phyloP scores from a whole-genome alignment of 352 stramenopile species.

The Phytophthora sojae region DNA sequence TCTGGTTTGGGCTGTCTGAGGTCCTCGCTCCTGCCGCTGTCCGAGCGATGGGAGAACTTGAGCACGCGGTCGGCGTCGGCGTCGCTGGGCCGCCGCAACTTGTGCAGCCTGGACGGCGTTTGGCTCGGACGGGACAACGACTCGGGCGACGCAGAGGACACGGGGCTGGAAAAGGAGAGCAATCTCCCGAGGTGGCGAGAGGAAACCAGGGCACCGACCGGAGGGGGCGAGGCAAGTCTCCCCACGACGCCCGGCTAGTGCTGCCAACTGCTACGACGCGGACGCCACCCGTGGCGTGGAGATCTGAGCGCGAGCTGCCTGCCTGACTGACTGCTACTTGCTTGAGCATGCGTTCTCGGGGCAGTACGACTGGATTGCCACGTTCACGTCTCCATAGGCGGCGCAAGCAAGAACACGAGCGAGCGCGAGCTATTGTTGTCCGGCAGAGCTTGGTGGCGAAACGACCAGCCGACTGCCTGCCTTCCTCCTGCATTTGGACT shows the following conservation, averaged over 20 bases:
- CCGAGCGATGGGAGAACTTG: constrained; percentile 36
- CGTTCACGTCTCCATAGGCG: constrained; percentile 28
- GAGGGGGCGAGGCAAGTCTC: constrained; percentile 27
- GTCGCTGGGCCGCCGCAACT: constrained; percentile 15
- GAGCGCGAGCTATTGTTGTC: constrained; percentile 35
- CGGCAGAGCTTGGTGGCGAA: constrained; percentile 19
- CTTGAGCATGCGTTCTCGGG: constrained; percentile 18
- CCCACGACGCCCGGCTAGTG: constrained; percentile 20
- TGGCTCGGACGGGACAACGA: constrained; percentile 4
- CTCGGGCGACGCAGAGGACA: constrained; percentile 21
- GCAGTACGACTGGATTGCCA: constrained; percentile 31
- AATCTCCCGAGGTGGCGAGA: constrained; percentile 30
- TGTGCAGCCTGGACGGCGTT: constrained; percentile 13
- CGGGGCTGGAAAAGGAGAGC: constrained; percentile 37
- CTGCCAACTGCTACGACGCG: neutral
- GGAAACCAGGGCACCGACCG: constrained; percentile 22
- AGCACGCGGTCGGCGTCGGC: constrained; percentile 25
- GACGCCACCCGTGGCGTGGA: neutral
- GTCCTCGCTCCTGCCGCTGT: constrained; percentile 28
- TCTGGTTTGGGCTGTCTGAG: constrained; percentile 5
- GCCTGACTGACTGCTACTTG: neutral
- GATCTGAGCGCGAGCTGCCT: neutral
- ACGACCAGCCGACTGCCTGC: constrained; percentile 15
- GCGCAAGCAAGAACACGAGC: constrained; percentile 5
- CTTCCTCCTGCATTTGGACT: neutral